These are phyloP conservation scores for Rhodomyrtus psidioides DNA, from an alignment of 441 rosid species.

Conservation along the genomic window DNA sequence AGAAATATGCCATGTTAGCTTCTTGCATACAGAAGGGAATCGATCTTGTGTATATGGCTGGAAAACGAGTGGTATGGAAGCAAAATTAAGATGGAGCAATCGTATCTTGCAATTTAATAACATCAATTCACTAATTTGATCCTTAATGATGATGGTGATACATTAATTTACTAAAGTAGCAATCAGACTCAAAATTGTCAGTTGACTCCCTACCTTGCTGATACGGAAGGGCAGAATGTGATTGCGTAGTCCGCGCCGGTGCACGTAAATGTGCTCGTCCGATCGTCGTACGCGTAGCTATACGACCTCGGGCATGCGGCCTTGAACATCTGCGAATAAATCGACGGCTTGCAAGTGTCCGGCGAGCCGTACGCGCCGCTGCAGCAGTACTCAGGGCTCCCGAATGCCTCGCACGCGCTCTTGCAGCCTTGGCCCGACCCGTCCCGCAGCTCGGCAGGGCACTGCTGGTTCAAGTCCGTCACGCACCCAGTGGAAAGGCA, in stretches of 20 bases:
- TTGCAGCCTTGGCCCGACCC: conserved; percentile 32
- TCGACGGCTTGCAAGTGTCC: conserved; percentile 47
- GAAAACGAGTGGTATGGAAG: not conserved
- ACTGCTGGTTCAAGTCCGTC: conserved; percentile 26
- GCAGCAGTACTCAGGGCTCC: conserved; percentile 56
- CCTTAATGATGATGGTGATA: not conserved
- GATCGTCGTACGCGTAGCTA: conserved; percentile 60
- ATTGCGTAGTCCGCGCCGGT: conserved; percentile 30
- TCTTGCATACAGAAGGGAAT: not conserved
- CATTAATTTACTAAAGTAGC: too few relatives aligned
- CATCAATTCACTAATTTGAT: not conserved
- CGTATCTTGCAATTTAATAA: not conserved
- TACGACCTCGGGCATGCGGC: conserved; percentile 54
- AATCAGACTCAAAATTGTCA: not conserved
- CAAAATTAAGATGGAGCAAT: not conserved
- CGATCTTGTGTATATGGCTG: not conserved
- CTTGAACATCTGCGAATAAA: conserved; percentile 55
- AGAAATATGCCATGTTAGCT: not conserved
- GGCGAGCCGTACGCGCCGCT: conserved; percentile 55
- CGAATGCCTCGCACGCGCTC: conserved; percentile 63
- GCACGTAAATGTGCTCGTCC: conserved; percentile 43
- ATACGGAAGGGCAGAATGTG: conserved; percentile 41
- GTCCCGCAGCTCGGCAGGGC: conserved; percentile 31
- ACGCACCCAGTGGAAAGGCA: conserved; percentile 37
- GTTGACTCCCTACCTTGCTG: conserved; percentile 26